A percentile compares a stretch with the other conserved stretches of the same genome.
These are phyloP conservation scores for Eremochloa ophiuroides DNA, from an alignment of 176 grass and related monocot genomes.

Conservation along the genomic window DNA sequence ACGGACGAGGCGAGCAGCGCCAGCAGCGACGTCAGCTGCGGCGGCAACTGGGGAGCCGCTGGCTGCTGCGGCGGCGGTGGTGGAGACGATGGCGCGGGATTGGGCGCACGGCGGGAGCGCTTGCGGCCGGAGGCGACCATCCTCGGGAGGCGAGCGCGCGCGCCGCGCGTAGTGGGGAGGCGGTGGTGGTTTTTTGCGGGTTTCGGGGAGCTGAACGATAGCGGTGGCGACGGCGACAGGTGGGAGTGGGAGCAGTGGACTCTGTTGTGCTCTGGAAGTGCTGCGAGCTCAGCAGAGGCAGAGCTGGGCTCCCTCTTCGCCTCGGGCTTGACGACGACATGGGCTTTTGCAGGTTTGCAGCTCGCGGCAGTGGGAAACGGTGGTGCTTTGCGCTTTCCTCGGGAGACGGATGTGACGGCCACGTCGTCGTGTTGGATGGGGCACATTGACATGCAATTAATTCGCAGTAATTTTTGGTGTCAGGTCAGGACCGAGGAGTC, in stretches of 20 bases:
- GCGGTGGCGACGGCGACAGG: constrained; percentile 32
- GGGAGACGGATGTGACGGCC: constrained; percentile 3
- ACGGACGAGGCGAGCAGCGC: constrained; percentile 47
- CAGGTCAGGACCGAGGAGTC: neutral
- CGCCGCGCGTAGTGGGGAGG: neutral
- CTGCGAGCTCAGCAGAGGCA: neutral
- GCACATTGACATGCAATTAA: neutral
- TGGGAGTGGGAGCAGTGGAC: constrained; percentile 9
- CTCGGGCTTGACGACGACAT: constrained; percentile 41
- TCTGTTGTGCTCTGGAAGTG: too few species aligned
- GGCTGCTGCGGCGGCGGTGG: neutral
- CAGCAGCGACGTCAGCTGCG: constrained; percentile 46
- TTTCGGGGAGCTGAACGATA: neutral
- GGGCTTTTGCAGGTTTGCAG: constrained; percentile 18
- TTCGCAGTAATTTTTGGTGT: neutral
- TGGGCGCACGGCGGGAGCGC: constrained; percentile 23
- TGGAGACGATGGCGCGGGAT: neutral
- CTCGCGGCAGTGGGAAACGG: constrained; percentile 2
- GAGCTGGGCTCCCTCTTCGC: neutral
- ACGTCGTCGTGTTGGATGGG: neutral
- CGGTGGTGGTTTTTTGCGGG: neutral
- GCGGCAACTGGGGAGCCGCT: neutral
- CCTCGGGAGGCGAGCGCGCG: constrained; percentile 5
- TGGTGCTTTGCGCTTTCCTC: constrained; percentile 1
- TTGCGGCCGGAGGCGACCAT: constrained; percentile 37